phyloP scores from a whole-genome alignment of 768 basidiomycete genomes.

The Suillus placidus region DNA sequence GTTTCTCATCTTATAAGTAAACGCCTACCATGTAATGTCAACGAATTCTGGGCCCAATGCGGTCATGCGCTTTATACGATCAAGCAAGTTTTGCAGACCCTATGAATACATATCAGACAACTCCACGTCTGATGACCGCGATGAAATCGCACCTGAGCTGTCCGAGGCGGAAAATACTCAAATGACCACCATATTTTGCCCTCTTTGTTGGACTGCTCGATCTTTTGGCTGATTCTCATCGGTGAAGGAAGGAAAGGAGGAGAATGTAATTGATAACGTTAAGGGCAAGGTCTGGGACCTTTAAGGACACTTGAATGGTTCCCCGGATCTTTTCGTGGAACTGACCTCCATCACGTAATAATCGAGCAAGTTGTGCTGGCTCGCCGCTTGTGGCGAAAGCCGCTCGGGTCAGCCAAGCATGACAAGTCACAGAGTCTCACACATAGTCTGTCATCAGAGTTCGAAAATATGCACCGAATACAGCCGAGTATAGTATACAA shows the following conservation, averaged over 20 bases:
- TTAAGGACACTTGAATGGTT: not conserved
- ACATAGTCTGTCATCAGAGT: slow-evolving; percentile 2
- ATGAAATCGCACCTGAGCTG: slow-evolving; percentile 71
- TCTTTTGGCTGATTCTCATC: slow-evolving; percentile 97
- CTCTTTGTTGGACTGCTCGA: slow-evolving; percentile 81
- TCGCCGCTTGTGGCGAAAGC: not conserved
- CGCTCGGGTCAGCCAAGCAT: not conserved
- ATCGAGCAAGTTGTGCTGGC: slow-evolving; percentile 5
- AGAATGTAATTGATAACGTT: slow-evolving; percentile 26
- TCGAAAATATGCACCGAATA: not conserved
- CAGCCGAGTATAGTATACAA: not conserved
- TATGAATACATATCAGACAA: slow-evolving; percentile 10
- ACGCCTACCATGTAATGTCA: slow-evolving; percentile 87
- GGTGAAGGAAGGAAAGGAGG: slow-evolving; percentile 22
- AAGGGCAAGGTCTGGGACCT: slow-evolving; percentile 16
- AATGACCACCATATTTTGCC: slow-evolving; percentile 97
- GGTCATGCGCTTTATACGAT: slow-evolving; percentile 99
- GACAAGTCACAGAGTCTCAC: not conserved
- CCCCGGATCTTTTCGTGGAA: slow-evolving; percentile 27
- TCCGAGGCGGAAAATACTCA: slow-evolving; percentile 96
- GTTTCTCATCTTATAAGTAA: slow-evolving; percentile 7
- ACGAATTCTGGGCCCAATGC: slow-evolving; percentile 95
- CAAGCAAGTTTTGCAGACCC: slow-evolving; percentile 86
- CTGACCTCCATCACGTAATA: slow-evolving; percentile 8
- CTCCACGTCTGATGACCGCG: not conserved